Evolutionary conservation across 495 filamentous ascomycete genomes (phyloP).

Genomic region (Sordaria brevicollis): DNA sequence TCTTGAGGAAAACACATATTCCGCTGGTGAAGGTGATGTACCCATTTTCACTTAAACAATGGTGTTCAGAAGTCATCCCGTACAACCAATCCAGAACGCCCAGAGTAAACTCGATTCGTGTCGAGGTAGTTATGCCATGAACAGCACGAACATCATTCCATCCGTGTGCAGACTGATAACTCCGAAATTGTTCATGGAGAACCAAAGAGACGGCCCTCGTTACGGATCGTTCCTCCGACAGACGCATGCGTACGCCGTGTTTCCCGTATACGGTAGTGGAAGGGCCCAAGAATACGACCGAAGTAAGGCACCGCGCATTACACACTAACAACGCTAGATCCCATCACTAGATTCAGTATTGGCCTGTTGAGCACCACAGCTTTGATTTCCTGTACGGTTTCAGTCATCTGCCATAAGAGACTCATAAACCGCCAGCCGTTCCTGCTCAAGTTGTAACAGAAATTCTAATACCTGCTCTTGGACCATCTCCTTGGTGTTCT

Average conservation of each 20-base stretch:
- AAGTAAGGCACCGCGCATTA: neutral
- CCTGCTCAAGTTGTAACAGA: constrained; percentile 7
- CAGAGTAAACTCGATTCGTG: neutral
- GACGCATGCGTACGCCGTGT: neutral
- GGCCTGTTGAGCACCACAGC: neutral
- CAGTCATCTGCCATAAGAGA: neutral
- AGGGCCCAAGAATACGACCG: neutral
- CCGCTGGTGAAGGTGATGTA: neutral
- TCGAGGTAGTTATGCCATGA: neutral
- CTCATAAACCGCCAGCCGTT: constrained; percentile 1
- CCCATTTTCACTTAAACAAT: neutral
- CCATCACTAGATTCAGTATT: neutral
- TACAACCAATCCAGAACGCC: neutral
- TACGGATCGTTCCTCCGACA: neutral
- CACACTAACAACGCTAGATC: neutral
- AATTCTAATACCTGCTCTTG: constrained; percentile 19
- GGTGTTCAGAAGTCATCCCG: neutral
- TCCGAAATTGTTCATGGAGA: neutral
- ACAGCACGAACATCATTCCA: neutral
- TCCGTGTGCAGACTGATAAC: neutral
- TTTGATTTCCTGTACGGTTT: neutral
- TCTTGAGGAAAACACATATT: neutral
- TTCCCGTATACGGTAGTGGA: neutral
- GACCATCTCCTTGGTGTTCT: constrained; percentile 17
- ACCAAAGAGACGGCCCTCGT: neutral